Evolutionary conservation across 139 green algal genomes (phyloP), one percentile per base, ranked within the genome.

Genomic region (Pseudopediastrum boryanum): DNA sequence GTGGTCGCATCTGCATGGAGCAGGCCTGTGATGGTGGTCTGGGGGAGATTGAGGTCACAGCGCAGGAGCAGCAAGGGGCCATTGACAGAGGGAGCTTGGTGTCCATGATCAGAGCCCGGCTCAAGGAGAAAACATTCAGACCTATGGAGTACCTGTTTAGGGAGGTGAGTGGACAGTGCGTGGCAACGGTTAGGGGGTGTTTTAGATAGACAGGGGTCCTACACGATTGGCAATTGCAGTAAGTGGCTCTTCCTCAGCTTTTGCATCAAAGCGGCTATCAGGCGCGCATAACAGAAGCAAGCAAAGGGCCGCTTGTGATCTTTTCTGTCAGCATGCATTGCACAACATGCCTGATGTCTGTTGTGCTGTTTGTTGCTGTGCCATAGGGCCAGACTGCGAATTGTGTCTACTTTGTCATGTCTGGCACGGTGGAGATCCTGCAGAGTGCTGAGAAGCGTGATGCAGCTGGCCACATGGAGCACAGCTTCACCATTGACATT

Each of bases 341-440:
- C 21, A 58, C 48, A 58, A 66, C 43, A 61, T 36, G 38, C 39
- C 9, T 36, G 31, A 33, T 74, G 38, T 42, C 3, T 52, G 38
- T 21, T 50, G 41, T 62, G 64, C 66, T 78, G 66, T 3, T 64
- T 0, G 52, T 12, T 38, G 4, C 21, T 33, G 1, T 42, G 2
- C 38, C 39, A 75, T 71, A 84, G 77, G 84, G 84, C 67, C 78
- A 89, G 52, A 69, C 82, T 56, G 80, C 80, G 41, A 67, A 89
- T 54, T 89, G 84, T 51, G 79, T 89, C 9, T 89, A 79, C 72
- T 86, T 89, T 75, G 80, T 89, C 38, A 88, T 90, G 84, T 77
- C 63, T 48, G 85, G 86, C 21, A 84, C 85, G n/a, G 88, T 89
- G 29, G 85, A 92, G 70, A 86, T 92, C 25, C 44, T 83, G 44